Conservation (phyloP, 129 eudicot species). For the Gnaphalium uliginosum region DNA sequence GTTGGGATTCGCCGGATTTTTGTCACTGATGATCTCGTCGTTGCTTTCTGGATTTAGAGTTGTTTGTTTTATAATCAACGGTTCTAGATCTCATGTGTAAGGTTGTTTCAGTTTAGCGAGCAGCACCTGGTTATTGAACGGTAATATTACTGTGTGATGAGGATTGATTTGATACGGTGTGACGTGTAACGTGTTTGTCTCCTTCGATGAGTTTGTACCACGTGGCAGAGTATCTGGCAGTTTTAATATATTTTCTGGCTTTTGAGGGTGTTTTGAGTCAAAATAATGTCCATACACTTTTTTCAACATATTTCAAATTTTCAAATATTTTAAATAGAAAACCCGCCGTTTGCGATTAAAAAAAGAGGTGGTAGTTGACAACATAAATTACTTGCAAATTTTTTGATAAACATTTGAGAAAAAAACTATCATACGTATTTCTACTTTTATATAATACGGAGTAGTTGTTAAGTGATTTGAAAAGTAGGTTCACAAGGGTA, state of each 20-base stretch:
- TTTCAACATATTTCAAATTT: neutral
- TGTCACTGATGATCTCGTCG: constrained; percentile 57
- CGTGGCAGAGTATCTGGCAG: constrained; percentile 13
- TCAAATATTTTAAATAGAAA: neutral
- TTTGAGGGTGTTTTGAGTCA: neutral
- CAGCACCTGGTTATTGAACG: constrained; percentile 17
- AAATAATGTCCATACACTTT: neutral
- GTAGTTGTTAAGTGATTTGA: no score
- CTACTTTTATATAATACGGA: no score
- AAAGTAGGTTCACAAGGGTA: neutral
- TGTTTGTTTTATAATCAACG: constrained; percentile 60
- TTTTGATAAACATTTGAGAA: no score
- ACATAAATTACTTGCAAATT: neutral
- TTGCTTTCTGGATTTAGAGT: constrained; percentile 74
- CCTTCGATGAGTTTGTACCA: constrained; percentile 23
- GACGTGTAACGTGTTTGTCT: constrained; percentile 5
- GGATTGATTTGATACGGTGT: constrained; percentile 18
- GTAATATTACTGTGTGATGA: constrained; percentile 17
- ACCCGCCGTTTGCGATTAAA: neutral
- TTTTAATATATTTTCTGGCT: neutral
- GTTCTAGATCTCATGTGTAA: constrained; percentile 66
- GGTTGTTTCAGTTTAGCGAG: constrained; percentile 3
- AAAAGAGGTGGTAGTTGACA: neutral
- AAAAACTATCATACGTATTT: neutral
- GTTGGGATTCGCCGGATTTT: constrained; percentile 68